These are phyloP conservation scores for Nakaseomyces sp. DNA, from an alignment of 1,139 yeast genomes.

Conservation along the genomic window DNA sequence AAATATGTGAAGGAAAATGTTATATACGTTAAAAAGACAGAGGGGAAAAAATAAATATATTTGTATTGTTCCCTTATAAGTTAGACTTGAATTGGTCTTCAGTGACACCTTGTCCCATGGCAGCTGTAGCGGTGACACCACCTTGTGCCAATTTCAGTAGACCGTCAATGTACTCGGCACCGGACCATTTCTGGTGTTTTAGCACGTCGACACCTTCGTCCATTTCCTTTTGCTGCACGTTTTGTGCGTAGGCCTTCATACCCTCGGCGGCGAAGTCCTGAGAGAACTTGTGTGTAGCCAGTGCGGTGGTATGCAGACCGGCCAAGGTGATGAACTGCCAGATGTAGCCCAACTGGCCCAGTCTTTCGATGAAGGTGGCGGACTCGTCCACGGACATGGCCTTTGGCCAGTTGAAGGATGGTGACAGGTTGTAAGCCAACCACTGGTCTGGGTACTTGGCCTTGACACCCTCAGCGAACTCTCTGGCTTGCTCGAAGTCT, in stretches of 20 bases:
- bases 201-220: constrained; percentile 88
- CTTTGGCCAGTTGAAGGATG: constrained; percentile 95
- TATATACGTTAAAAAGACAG: too few species aligned
- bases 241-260: constrained; percentile 91
- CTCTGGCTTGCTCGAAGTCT: constrained; percentile 87
- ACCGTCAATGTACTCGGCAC: constrained; percentile 94
- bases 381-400: constrained; percentile 87
- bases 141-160: constrained; percentile 86
- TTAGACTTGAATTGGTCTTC: constrained; percentile 75
- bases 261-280: constrained; percentile 72
- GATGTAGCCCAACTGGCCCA: constrained; percentile 83
- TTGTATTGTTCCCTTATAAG: too few species aligned
- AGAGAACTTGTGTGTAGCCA: constrained; percentile 82
- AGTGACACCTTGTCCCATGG: constrained; percentile 98
- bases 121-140: constrained; percentile 92
- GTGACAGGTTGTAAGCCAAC: constrained; percentile 93
- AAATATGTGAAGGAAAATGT: too few species aligned
- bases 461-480: constrained; percentile 87
- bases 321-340: constrained; percentile 99
- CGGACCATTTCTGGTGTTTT: constrained; percentile 98
- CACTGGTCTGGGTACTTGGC: constrained; percentile 78
- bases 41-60: too few species aligned
- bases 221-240: constrained; percentile 82
- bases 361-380: constrained; percentile 80
- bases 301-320: constrained; percentile 92